Conservation (phyloP, 1,284 basidiomycete genomes). For the Ustanciosporium gigantosporum region DNA sequence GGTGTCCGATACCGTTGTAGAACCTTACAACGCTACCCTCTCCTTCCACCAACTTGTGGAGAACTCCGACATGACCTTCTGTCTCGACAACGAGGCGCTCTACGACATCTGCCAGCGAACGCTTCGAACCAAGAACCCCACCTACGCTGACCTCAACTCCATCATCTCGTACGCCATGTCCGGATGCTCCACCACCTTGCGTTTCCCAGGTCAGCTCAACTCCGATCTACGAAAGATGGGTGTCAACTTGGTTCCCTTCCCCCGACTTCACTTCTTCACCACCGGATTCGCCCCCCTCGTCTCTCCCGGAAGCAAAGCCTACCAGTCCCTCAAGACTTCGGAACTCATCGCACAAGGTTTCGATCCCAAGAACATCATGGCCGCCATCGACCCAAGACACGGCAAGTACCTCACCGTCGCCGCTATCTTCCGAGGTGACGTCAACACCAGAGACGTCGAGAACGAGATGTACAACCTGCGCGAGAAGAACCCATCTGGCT, state of each 20-base stretch:
- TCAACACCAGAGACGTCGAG: slow-evolving; percentile 63
- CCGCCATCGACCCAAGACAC: slow-evolving; percentile 82
- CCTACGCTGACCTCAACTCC: slow-evolving; percentile 61
- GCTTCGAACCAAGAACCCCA: slow-evolving; percentile 70
- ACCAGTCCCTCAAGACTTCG: slow-evolving; percentile 62
- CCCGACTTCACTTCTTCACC: slow-evolving; percentile 61
- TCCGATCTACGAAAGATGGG: slow-evolving; percentile 90
- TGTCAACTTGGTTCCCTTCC: slow-evolving; percentile 74
- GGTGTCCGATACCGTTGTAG: slow-evolving; percentile 93
- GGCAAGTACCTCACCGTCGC: slow-evolving; percentile 84
- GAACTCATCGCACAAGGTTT: slow-evolving; percentile 55
- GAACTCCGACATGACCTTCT: slow-evolving; percentile 82
- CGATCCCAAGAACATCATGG: slow-evolving; percentile 63
- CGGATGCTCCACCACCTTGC: slow-evolving; percentile 90
- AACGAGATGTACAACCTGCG: slow-evolving; percentile 59
- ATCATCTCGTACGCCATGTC: slow-evolving; percentile 98
- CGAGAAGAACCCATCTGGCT: slow-evolving; percentile 51
- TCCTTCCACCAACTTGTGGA: slow-evolving; percentile 90
- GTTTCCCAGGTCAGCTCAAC: slow-evolving; percentile 93
- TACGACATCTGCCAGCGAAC: slow-evolving; percentile 81
- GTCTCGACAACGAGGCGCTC: slow-evolving; percentile 91
- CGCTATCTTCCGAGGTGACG: slow-evolving; percentile 77
- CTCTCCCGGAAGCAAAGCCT: slow-evolving; percentile 64
- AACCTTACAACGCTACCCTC: slow-evolving; percentile 89
- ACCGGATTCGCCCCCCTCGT: slow-evolving; percentile 60